These are phyloP conservation scores for Lyophyllum decastes DNA, from an alignment of 768 basidiomycete genomes.

Conservation along the genomic window DNA sequence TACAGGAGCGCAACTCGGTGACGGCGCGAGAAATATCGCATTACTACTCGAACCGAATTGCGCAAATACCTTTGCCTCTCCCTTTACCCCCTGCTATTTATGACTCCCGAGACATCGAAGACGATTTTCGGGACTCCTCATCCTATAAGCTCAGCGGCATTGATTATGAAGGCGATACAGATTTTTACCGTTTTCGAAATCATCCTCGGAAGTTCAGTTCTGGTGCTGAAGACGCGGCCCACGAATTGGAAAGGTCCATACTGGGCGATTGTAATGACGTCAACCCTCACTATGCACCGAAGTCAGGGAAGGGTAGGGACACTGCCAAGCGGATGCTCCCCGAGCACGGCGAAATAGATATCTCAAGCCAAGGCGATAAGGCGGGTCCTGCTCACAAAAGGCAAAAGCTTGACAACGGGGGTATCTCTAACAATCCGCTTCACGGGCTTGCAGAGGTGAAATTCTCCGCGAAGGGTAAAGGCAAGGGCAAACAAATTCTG, in stretches of 20 bases:
- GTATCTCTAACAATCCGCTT: slow-evolving; percentile 37
- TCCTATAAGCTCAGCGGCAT: slow-evolving; percentile 30
- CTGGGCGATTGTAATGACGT: slow-evolving; percentile 37
- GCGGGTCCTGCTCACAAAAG: slow-evolving; percentile 57
- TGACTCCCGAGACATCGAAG: slow-evolving; percentile 23
- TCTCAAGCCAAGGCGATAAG: slow-evolving; percentile 36
- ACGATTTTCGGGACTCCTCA: slow-evolving; percentile 26
- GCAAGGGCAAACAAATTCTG: slow-evolving; percentile 47
- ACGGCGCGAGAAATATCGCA: slow-evolving; percentile 63
- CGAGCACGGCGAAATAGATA: slow-evolving; percentile 59
- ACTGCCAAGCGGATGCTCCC: slow-evolving; percentile 53
- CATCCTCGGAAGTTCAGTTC: slow-evolving; percentile 34
- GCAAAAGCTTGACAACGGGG: slow-evolving; percentile 55
- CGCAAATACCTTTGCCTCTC: slow-evolving; percentile 42
- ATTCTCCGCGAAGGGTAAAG: slow-evolving; percentile 48
- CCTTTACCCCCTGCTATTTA: slow-evolving; percentile 30
- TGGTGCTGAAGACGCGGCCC: slow-evolving; percentile 56
- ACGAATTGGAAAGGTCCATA: slow-evolving; percentile 57
- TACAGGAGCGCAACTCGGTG: slow-evolving; percentile 67
- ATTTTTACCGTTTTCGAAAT: slow-evolving; percentile 24
- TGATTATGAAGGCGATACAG: slow-evolving; percentile 28
- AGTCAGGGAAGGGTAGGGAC: slow-evolving; percentile 47
- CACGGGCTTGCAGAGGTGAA: slow-evolving; percentile 25
- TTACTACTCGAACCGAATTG: slow-evolving; percentile 53
- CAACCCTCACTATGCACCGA: slow-evolving; percentile 22